Conservation (phyloP, 495 filamentous ascomycete genomes). For the Xylaria longipes region DNA sequence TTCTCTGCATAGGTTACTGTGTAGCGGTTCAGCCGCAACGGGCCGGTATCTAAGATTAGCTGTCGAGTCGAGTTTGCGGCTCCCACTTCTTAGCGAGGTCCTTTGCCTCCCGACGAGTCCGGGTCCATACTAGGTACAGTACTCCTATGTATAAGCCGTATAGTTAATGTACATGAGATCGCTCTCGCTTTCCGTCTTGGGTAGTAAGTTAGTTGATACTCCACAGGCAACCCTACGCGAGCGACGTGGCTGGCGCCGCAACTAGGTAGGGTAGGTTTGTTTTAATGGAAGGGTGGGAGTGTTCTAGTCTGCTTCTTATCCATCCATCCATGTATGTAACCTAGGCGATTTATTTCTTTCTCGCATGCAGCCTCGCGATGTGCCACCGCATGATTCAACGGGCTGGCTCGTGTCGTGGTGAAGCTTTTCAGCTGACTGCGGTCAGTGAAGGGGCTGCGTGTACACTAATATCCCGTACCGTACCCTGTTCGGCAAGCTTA, state of each 20-base stretch:
- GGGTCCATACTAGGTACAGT: too few relatives aligned
- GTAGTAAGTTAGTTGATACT: neutral
- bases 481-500: neutral
- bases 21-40: slow-evolving; percentile 7
- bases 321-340: neutral
- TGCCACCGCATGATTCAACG: slow-evolving; percentile 1
- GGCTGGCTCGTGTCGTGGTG: too few relatives aligned
- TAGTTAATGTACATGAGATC: neutral
- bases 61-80: neutral
- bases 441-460: neutral
- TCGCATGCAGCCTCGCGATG: neutral
- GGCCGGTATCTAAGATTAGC: neutral
- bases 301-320: neutral
- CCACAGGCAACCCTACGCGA: neutral
- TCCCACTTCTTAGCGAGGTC: neutral
- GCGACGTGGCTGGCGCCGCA: neutral
- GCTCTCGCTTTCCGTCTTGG: slow-evolving; percentile 8
- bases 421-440: slow-evolving; percentile 6
- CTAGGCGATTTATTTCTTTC: neutral
- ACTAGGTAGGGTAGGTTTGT: neutral
- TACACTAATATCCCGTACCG: neutral
- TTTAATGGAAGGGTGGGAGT: neutral
- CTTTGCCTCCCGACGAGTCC: neutral
- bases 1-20: neutral
- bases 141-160: too few relatives aligned